Conservation (phyloP, 2,329 filamentous ascomycete species). For the Xylaria sp. region DNA sequence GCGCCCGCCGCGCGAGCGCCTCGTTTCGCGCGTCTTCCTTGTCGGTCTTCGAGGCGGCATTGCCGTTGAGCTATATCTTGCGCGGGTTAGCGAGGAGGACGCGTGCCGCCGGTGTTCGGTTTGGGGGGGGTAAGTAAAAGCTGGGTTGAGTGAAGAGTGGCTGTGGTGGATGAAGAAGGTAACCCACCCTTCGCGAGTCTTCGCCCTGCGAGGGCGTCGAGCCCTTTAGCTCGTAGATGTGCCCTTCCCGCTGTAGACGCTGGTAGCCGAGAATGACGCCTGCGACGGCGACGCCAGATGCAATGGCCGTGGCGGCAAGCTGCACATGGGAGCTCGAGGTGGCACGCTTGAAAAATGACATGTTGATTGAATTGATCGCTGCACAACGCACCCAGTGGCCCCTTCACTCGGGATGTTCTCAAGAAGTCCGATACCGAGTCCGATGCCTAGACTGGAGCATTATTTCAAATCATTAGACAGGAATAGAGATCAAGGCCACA, state of each 20-base stretch:
- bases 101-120: neutral
- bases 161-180: neutral
- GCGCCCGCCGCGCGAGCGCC: slow-evolving; percentile 61
- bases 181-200: slow-evolving; percentile 42
- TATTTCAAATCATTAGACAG: neutral
- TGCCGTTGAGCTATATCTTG: slow-evolving; percentile 61
- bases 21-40: slow-evolving; percentile 65
- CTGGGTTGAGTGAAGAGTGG: neutral
- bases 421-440: no score
- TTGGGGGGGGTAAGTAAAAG: neutral
- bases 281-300: slow-evolving; percentile 63
- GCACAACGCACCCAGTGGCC: neutral
- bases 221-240: slow-evolving; percentile 59
- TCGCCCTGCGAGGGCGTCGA: slow-evolving; percentile 55
- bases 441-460: neutral
- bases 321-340: slow-evolving; percentile 57
- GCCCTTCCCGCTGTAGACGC: slow-evolving; percentile 57
- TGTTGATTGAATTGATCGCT: neutral
- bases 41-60: slow-evolving; percentile 57
- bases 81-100: slow-evolving; percentile 26
- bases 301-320: slow-evolving; percentile 70
- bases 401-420: neutral
- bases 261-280: slow-evolving; percentile 66
- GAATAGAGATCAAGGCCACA: neutral
- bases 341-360: slow-evolving; percentile 47